Evolutionary conservation across 345 rosid genomes (phyloP).

Genomic region (Sonneratia caseolaris): DNA sequence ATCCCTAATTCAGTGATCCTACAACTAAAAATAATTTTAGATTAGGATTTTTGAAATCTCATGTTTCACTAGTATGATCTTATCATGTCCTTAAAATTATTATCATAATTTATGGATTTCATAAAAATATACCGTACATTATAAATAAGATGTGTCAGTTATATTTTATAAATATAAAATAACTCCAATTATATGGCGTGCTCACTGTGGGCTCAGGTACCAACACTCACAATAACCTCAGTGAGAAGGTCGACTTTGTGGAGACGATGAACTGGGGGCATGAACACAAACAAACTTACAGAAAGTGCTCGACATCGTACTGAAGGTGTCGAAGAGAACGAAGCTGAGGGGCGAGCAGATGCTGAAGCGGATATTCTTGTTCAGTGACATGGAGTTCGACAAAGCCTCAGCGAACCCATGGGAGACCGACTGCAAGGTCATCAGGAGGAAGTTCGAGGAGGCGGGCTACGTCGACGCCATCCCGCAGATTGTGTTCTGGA

Average conservation of each 20-base stretch:
- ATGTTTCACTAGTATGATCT: no score
- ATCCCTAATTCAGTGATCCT: no score
- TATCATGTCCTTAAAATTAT: no score
- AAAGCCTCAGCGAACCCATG: conserved; percentile 20
- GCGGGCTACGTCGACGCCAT: conserved; percentile 37
- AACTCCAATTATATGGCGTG: no score
- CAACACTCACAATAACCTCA: no score
- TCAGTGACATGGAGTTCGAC: conserved; percentile 66
- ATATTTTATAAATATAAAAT: no score
- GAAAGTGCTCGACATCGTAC: conserved; percentile 39
- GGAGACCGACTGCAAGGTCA: conserved; percentile 42
- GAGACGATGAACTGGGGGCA: conserved; percentile 19
- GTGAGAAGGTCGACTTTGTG: conserved; percentile 28
- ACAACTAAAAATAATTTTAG: no score
- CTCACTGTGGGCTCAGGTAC: no score
- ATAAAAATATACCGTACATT: no score
- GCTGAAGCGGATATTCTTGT: conserved; percentile 50
- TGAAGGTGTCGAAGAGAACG: conserved; percentile 35
- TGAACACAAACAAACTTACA: conserved; percentile 32
- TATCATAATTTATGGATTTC: no score
- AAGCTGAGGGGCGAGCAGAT: conserved; percentile 34
- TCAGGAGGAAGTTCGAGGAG: conserved; percentile 28
- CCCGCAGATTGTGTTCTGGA: conserved; percentile 63
- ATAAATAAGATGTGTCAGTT: no score
- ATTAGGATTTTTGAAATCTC: no score